Percentiles rank a stretch among this genome's conserved stretches.
phyloP scores from a whole-genome alignment of 768 basidiomycete species.

The Mycena vulgaris region DNA sequence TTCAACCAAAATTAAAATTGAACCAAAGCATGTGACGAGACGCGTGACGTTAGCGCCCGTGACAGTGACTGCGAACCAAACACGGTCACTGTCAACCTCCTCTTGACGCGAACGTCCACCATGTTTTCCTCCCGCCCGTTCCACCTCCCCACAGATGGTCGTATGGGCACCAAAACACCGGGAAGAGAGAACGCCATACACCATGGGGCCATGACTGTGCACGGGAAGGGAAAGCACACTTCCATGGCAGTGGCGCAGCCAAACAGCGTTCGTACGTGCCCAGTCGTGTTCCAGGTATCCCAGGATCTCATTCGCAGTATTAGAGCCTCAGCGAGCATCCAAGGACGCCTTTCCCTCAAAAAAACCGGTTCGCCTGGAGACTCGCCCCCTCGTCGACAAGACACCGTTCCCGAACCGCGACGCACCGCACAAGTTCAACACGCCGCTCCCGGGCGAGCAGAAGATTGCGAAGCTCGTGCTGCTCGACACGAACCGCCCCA shows the following conservation, averaged over 20 bases:
- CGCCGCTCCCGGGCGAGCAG: constrained; percentile 46
- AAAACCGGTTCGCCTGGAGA: constrained; percentile 44
- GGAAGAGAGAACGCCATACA: constrained; percentile 70
- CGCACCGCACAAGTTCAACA: constrained; percentile 49
- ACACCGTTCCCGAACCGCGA: constrained; percentile 82
- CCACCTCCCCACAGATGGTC: constrained; percentile 48
- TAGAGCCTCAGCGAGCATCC: constrained; percentile 31
- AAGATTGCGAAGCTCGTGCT: constrained; percentile 54
- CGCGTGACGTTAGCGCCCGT: too few species aligned
- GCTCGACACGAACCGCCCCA: constrained; percentile 38
- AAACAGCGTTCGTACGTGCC: constrained; percentile 49
- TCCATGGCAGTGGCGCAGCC: constrained; percentile 55
- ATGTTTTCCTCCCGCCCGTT: constrained; percentile 60
- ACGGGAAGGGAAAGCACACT: constrained; percentile 61
- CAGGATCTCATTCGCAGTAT: not conserved
- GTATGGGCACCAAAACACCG: constrained; percentile 67
- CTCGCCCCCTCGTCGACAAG: constrained; percentile 78
- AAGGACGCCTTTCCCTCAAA: constrained; percentile 31
- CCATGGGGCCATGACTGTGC: constrained; percentile 56
- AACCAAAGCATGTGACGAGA: too few species aligned
- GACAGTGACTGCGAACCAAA: not conserved
- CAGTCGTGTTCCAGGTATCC: too few species aligned
- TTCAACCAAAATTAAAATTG: too few species aligned
- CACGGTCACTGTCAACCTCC: not conserved
- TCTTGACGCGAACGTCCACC: constrained; percentile 22